Evolutionary conservation across 768 basidiomycete genomes (phyloP).

Genomic region (Candolleomyces efflorescens): DNA sequence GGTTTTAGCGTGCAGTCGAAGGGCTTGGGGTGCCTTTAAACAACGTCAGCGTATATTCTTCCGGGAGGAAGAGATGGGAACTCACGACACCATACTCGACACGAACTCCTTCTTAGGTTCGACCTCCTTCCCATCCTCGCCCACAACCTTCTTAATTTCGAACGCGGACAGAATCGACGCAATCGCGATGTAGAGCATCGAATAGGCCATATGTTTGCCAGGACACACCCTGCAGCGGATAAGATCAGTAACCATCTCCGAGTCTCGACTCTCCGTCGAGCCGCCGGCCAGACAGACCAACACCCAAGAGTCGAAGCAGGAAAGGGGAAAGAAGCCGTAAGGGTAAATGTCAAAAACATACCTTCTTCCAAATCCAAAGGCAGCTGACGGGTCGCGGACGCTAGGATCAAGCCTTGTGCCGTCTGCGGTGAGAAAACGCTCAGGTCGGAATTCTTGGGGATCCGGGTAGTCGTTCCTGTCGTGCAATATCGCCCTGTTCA

Average conservation of each 20-base stretch:
- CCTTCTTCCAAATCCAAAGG: slow-evolving; percentile 21
- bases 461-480: slow-evolving; percentile 18
- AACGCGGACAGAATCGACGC: slow-evolving; percentile 15
- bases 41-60: neutral
- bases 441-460: slow-evolving; percentile 16
- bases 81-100: slow-evolving; percentile 24
- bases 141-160: slow-evolving; percentile 19
- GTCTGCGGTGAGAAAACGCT: slow-evolving; percentile 16
- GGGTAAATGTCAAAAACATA: neutral
- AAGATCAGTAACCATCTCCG: neutral
- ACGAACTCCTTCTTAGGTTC: slow-evolving; percentile 22
- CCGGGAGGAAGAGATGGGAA: neutral
- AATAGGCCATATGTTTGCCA: slow-evolving; percentile 16
- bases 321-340: no score
- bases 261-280: neutral
- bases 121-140: slow-evolving; percentile 20
- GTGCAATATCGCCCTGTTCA: slow-evolving; percentile 17
- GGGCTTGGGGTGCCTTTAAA: slow-evolving; percentile 17
- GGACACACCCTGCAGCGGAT: slow-evolving; percentile 15
- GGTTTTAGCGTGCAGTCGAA: slow-evolving; percentile 24
- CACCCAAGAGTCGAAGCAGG: no score
- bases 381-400: slow-evolving; percentile 16
- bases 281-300: no score
- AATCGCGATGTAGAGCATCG: slow-evolving; percentile 15
- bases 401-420: slow-evolving; percentile 14